phyloP scores from a whole-genome alignment of 495 filamentous ascomycete genomes.

The Thozetella sp. region DNA sequence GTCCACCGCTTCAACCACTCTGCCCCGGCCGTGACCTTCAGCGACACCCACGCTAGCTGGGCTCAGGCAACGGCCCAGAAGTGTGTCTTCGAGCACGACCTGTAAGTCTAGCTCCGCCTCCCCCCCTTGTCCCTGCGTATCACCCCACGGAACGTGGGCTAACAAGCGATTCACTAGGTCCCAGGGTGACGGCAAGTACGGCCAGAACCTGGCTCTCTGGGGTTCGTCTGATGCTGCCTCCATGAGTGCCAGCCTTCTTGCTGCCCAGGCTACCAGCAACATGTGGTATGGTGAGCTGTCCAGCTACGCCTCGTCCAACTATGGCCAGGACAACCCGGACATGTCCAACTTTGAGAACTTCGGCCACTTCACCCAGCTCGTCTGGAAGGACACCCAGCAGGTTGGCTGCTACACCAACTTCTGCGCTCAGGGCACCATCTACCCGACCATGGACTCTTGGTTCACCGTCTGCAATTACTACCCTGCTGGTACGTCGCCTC shows the following conservation, averaged over 20 bases:
- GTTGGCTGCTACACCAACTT: slow-evolving; percentile 75
- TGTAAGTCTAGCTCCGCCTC: slow-evolving; percentile 54
- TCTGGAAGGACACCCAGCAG: slow-evolving; percentile 73
- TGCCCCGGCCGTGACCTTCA: slow-evolving; percentile 63
- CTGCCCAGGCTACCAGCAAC: slow-evolving; percentile 69
- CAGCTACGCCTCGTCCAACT: slow-evolving; percentile 33
- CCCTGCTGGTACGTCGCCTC: slow-evolving; percentile 57
- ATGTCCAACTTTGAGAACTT: slow-evolving; percentile 67
- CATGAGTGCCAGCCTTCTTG: slow-evolving; percentile 39
- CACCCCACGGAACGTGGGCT: no score
- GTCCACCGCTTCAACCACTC: slow-evolving; percentile 84
- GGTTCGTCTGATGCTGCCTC: slow-evolving; percentile 25
- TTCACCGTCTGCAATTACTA: slow-evolving; percentile 92
- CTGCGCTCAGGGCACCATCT: slow-evolving; percentile 48
- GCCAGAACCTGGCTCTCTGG: slow-evolving; percentile 78
- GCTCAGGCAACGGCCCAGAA: slow-evolving; percentile 48
- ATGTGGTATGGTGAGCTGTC: slow-evolving; percentile 78
- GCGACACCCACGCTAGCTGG: slow-evolving; percentile 58
- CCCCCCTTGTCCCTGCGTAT: no score
- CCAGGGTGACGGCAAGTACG: slow-evolving; percentile 67
- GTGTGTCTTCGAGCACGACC: slow-evolving; percentile 77
- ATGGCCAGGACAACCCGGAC: slow-evolving; percentile 43
- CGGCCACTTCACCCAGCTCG: slow-evolving; percentile 90
- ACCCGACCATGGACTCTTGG: slow-evolving; percentile 33
- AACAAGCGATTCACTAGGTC: slow-evolving; percentile 21